Evolutionary conservation across 2,329 filamentous ascomycete species (phyloP).

Genomic region (Pyrenochaeta sp.): DNA sequence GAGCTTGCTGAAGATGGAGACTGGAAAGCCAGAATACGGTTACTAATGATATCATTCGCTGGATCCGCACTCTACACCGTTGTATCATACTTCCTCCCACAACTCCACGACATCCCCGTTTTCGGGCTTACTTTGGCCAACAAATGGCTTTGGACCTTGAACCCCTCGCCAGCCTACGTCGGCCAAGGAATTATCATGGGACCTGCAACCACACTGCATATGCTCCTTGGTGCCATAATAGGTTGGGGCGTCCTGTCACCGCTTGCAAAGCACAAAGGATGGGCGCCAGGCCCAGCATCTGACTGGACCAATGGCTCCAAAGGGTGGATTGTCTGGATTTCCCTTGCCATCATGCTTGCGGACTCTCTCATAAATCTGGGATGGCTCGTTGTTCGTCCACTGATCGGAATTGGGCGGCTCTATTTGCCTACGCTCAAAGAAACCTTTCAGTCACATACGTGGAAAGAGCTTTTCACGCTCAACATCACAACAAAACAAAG

Average conservation of each 20-base stretch:
- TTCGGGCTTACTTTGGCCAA: slow-evolving; percentile 77
- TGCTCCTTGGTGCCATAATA: slow-evolving; percentile 87
- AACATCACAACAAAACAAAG: slow-evolving; percentile 45
- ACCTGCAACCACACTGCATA: slow-evolving; percentile 90
- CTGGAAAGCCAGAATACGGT: slow-evolving; percentile 68
- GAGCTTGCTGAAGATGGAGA: slow-evolving; percentile 51
- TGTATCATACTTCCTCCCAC: slow-evolving; percentile 86
- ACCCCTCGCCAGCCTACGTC: slow-evolving; percentile 95
- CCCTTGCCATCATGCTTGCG: slow-evolving; percentile 93
- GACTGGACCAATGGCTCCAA: slow-evolving; percentile 95
- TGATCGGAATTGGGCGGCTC: slow-evolving; percentile 57
- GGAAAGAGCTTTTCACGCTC: slow-evolving; percentile 43
- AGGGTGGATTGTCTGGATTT: slow-evolving; percentile 98
- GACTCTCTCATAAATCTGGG: slow-evolving; percentile 89
- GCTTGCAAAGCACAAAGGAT: slow-evolving; percentile 81
- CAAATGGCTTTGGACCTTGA: slow-evolving; percentile 93
- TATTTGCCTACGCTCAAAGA: slow-evolving; percentile 47
- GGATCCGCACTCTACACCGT: slow-evolving; percentile 72
- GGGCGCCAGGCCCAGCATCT: slow-evolving; percentile 85
- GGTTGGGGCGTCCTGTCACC: slow-evolving; percentile 94
- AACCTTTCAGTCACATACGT: slow-evolving; percentile 40
- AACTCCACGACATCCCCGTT: slow-evolving; percentile 84
- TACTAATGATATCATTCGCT: slow-evolving; percentile 66
- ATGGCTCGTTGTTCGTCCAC: slow-evolving; percentile 74
- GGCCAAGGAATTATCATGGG: slow-evolving; percentile 99